Evolutionary conservation across 106 monocot species (phyloP), one percentile per base, ranked within the genome.

Genomic region (Allium fistulosum): DNA sequence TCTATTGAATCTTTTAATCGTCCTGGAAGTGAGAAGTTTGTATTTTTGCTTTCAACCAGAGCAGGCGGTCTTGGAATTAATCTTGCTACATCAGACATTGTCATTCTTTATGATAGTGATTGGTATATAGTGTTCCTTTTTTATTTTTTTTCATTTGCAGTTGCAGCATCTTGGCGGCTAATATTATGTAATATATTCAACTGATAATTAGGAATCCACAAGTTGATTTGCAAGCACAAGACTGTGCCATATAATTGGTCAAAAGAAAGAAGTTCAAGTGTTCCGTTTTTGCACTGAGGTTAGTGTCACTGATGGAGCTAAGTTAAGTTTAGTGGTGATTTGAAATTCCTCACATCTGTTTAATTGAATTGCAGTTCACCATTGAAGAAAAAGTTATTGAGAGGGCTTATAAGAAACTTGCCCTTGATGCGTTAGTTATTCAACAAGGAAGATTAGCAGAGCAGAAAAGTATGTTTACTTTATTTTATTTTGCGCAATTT

Each of bases 321-420:
- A 4, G 37, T 37, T 37, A 37, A 37, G 37, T 37, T 37, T 37
- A 37, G 37, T 2, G 37, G 37, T 37, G 5, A 37, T 27, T 50
- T 65, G 13, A 26, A 57, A 48, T 67, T 9, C 57, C 22, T 58
- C 53, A 9, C 11, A 60, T 58, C 0, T 60, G 9, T 51, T 10
- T 64, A 53, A 26, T 49, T 26, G 68, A 66, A 61, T 51, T 87
- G 67, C 92, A 99, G 97, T 99, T 87, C 22, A 87, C 97, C 17
- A 99, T 99, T 49, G 97, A 99, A 71, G 97, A 99, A 75, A 99
- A 99, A 75, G 97, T 99, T 63, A 99, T 99, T 65, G 97, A 99
- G 53, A 90, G 97, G 62, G 97, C 97, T 14, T 99, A 99, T 69
- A 99, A 99, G 80, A 99, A 99, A 71, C 97, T 99, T 69, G 97